phyloP scores from a whole-genome alignment of 2,329 filamentous ascomycete species.

The Periconia digitata region DNA sequence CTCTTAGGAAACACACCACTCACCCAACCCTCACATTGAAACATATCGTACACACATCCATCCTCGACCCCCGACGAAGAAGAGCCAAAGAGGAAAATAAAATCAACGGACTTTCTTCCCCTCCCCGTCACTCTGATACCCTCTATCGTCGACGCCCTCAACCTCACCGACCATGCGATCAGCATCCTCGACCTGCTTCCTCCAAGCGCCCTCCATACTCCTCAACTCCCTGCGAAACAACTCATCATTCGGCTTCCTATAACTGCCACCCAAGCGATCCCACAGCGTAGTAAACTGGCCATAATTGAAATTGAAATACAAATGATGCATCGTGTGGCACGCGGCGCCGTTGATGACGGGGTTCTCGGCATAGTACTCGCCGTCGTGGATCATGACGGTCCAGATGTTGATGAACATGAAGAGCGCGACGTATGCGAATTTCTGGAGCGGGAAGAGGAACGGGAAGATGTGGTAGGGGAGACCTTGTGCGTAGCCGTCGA shows the following conservation, averaged over 20 bases:
- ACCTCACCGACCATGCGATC: slow-evolving; percentile 76
- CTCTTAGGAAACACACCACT: too few relatives aligned
- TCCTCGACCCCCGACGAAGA: too few relatives aligned
- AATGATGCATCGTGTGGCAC: slow-evolving; percentile 88
- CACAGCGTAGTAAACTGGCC: slow-evolving; percentile 92
- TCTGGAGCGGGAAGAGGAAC: slow-evolving; percentile 89
- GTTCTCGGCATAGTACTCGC: slow-evolving; percentile 88
- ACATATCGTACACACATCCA: too few relatives aligned
- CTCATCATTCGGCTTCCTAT: slow-evolving; percentile 81
- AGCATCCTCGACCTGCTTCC: slow-evolving; percentile 73
- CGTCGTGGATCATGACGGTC: slow-evolving; percentile 95
- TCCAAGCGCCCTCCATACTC: slow-evolving; percentile 80
- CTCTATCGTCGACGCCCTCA: slow-evolving; percentile 57
- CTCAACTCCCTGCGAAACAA: slow-evolving; percentile 84
- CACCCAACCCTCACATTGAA: too few relatives aligned
- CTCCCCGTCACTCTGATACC: slow-evolving; percentile 43
- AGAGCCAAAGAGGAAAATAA: too few relatives aligned
- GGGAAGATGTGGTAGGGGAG: slow-evolving; percentile 92
- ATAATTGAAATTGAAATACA: slow-evolving; percentile 75
- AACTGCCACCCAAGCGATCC: slow-evolving; percentile 85
- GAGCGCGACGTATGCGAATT: slow-evolving; percentile 80
- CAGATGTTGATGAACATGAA: slow-evolving; percentile 96
- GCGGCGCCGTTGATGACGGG: slow-evolving; percentile 93
- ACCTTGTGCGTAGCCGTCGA: slow-evolving; percentile 87
- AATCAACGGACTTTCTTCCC: slow-evolving; percentile 44